Evolutionary conservation across 371 early-diverging fungal species (phyloP).

Genomic region (Choanephora cucurbitarum): DNA sequence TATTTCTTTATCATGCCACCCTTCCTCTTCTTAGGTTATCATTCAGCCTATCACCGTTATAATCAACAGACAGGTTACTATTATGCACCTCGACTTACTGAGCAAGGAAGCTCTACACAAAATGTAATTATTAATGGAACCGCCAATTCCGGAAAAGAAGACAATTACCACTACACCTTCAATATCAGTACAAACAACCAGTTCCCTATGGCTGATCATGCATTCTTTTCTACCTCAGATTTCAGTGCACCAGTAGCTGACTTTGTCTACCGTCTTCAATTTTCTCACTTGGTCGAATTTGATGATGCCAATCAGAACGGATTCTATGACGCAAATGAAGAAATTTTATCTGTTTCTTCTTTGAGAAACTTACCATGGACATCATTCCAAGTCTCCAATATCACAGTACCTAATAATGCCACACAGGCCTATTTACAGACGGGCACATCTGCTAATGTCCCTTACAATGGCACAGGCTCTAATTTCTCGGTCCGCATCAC

Average conservation of each 20-base stretch:
- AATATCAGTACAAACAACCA: slow-evolving; percentile 35
- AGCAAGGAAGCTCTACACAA: slow-evolving; percentile 25
- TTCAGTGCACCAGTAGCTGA: slow-evolving; percentile 36
- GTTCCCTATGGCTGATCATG: slow-evolving; percentile 39
- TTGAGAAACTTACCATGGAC: slow-evolving; percentile 36
- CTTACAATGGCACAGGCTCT: slow-evolving; percentile 27
- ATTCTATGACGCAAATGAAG: slow-evolving; percentile 40
- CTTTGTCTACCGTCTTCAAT: slow-evolving; percentile 38
- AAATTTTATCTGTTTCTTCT: slow-evolving; percentile 26
- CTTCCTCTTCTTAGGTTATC: slow-evolving; percentile 37
- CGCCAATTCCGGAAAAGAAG: slow-evolving; percentile 31
- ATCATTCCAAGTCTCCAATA: slow-evolving; percentile 35
- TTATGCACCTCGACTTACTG: slow-evolving; percentile 44
- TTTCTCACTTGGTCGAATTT: slow-evolving; percentile 43
- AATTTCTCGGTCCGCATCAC: slow-evolving; percentile 30
- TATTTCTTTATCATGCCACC: slow-evolving; percentile 47
- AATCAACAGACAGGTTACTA: slow-evolving; percentile 43
- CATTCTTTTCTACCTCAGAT: slow-evolving; percentile 45
- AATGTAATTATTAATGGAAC: slow-evolving; percentile 46
- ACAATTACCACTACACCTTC: slow-evolving; percentile 40
- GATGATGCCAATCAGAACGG: slow-evolving; percentile 49
- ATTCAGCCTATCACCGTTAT: slow-evolving; percentile 42
- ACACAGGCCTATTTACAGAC: slow-evolving; percentile 34
- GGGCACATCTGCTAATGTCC: slow-evolving; percentile 28
- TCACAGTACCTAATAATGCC: slow-evolving; percentile 32